Percentiles rank a stretch among this genome's conserved stretches.
Evolutionary conservation across 306 rosid species (phyloP).

Genomic region (Pyrus betulifolia): DNA sequence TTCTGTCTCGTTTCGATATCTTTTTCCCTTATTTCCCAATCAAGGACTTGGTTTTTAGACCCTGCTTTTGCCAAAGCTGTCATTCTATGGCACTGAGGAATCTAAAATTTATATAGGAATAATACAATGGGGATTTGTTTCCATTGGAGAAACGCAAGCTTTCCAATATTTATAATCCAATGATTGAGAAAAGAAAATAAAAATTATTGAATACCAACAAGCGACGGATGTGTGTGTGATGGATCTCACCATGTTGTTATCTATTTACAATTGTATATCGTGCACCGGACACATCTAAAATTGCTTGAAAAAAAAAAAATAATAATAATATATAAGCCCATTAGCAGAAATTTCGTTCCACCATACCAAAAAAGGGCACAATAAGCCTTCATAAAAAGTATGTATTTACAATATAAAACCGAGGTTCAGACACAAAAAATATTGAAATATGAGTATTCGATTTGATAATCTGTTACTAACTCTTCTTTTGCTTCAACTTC

Average conservation of each 20-base stretch:
- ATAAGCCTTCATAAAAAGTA: neutral
- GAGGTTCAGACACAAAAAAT: too few relatives aligned
- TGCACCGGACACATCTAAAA: neutral
- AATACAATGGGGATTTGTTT: neutral
- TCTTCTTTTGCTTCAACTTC: too few relatives aligned
- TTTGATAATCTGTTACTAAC: too few relatives aligned
- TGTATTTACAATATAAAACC: too few relatives aligned
- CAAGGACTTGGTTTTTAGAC: neutral
- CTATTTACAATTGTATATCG: too few relatives aligned
- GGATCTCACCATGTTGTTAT: neutral
- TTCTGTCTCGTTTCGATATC: neutral
- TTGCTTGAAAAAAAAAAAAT: neutral
- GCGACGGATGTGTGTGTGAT: neutral
- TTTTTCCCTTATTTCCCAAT: conserved; percentile 15
- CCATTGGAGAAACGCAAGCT: neutral
- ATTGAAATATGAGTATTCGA: too few relatives aligned
- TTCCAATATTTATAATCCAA: neutral
- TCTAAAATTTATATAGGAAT: neutral
- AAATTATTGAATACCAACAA: neutral
- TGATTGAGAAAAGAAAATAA: neutral
- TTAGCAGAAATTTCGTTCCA: too few relatives aligned
- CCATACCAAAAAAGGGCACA: neutral
- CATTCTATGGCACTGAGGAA: neutral
- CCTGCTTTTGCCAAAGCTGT: conserved; percentile 13
- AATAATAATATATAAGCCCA: too few relatives aligned